A percentile compares a stretch with the other conserved stretches of the same genome.
These are phyloP conservation scores for Sapria himalayana DNA, from an alignment of 345 rosid species.

Conservation along the genomic window DNA sequence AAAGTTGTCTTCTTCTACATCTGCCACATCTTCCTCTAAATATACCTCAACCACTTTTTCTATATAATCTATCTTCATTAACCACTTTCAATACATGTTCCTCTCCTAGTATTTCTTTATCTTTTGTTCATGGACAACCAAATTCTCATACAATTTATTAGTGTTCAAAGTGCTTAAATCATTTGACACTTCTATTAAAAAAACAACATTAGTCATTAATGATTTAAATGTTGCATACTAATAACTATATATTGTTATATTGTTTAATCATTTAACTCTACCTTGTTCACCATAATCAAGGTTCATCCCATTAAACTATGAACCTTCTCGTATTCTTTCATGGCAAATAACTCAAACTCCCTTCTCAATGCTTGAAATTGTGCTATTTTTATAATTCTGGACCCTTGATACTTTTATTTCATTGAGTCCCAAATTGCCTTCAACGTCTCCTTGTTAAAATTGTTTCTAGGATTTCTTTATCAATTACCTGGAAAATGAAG, in stretches of 20 bases:
- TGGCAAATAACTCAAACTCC: slow-evolving; percentile 5
- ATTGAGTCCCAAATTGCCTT: slow-evolving; percentile 1
- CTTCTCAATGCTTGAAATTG: slow-evolving; percentile 4
- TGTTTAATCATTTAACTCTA: neutral
- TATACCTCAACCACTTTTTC: slow-evolving; percentile 2
- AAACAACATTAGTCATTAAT: too few relatives aligned
- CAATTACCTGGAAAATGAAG: neutral
- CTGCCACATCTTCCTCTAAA: slow-evolving; percentile 3
- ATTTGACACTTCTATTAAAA: too few relatives aligned
- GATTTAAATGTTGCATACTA: neutral
- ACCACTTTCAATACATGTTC: slow-evolving; percentile 3
- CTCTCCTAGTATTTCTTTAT: slow-evolving; percentile 1
- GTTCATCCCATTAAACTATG: slow-evolving; percentile 2
- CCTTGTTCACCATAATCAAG: slow-evolving; percentile 5
- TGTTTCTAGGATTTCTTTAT: neutral
- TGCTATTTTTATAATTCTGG: neutral
- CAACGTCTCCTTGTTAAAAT: slow-evolving; percentile 1
- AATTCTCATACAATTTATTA: slow-evolving; percentile 2
- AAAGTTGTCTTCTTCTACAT: neutral
- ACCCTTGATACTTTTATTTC: slow-evolving; percentile 2
- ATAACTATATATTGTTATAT: neutral
- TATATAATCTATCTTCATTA: neutral
- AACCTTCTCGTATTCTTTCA: slow-evolving; percentile 7
- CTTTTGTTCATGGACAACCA: slow-evolving; percentile 5
- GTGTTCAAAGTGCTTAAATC: too few relatives aligned